A percentile compares a stretch with the other conserved stretches of the same genome.
Evolutionary conservation across 1,284 basidiomycete species (phyloP).

Genomic region (Sutorius eximius): DNA sequence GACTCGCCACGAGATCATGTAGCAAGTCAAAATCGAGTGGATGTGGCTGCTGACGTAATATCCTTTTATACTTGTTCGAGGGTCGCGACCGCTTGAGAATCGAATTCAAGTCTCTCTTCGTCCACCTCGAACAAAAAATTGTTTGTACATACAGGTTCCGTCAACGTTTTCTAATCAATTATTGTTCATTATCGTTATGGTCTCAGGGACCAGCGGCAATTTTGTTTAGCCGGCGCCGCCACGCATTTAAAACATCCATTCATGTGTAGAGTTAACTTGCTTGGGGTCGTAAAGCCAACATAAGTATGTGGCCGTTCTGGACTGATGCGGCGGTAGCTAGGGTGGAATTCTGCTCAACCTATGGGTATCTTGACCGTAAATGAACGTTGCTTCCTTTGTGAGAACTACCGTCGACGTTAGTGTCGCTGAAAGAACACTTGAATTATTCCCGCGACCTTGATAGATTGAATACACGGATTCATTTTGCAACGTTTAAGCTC

Average conservation of each 20-base stretch:
- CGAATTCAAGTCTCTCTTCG: background rate
- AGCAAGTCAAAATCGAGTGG: conserved; percentile 4
- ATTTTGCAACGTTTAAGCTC: background rate
- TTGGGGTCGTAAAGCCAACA: background rate
- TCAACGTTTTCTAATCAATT: conserved; percentile 14
- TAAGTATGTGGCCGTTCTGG: background rate
- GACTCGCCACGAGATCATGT: conserved; percentile 28
- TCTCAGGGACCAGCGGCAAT: background rate
- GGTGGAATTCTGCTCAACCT: background rate
- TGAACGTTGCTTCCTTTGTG: background rate
- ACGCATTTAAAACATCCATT: background rate
- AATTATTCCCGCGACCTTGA: background rate
- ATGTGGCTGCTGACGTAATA: conserved; percentile 28
- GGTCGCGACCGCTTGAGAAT: background rate
- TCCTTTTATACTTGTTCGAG: background rate
- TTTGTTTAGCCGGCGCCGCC: background rate
- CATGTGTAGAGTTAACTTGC: background rate
- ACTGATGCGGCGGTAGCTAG: background rate
- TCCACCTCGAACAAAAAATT: conserved; percentile 3
- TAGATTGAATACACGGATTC: background rate
- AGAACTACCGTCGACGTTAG: background rate
- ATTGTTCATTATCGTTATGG: background rate
- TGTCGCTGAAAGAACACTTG: background rate
- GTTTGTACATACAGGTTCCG: conserved; percentile 1
- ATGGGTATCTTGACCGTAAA: background rate